These are phyloP conservation scores for Batkoa obscura DNA, from an alignment of 371 early-diverging fungal genomes.

Conservation along the genomic window DNA sequence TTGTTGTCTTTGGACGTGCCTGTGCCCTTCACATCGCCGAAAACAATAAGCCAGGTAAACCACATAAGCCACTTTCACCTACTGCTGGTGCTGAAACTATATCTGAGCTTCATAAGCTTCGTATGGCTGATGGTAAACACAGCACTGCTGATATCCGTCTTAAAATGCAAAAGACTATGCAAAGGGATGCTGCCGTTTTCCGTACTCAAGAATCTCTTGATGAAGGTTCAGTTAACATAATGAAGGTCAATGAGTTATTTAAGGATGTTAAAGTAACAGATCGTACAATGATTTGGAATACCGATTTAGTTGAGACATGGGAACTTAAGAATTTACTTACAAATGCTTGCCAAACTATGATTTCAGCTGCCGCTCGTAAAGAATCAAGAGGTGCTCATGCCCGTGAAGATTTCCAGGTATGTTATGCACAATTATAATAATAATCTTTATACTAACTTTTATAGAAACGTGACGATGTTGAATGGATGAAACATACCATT, in stretches of 20 bases:
- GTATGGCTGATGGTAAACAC: constrained; percentile 57
- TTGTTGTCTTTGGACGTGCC: constrained; percentile 95
- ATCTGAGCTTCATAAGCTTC: constrained; percentile 81
- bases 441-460: background rate
- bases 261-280: constrained; percentile 76
- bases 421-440: background rate
- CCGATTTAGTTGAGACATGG: constrained; percentile 85
- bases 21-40: constrained; percentile 86
- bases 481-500: constrained; percentile 98
- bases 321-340: constrained; percentile 95
- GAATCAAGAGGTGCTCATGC: constrained; percentile 97
- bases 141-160: constrained; percentile 78
- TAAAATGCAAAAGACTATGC: constrained; percentile 95
- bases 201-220: constrained; percentile 78
- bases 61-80: constrained; percentile 60
- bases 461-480: constrained; percentile 63
- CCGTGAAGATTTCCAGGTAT: constrained; percentile 71
- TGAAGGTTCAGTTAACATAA: constrained; percentile 74
- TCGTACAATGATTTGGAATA: constrained; percentile 94
- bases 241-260: constrained; percentile 58
- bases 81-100: constrained; percentile 76
- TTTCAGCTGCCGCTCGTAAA: constrained; percentile 86
- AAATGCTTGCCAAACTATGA: constrained; percentile 90
- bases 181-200: constrained; percentile 93
- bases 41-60: constrained; percentile 61